Evolutionary conservation across 2,329 filamentous ascomycete species (phyloP).

Genomic region (Tolypocladium inflatum): DNA sequence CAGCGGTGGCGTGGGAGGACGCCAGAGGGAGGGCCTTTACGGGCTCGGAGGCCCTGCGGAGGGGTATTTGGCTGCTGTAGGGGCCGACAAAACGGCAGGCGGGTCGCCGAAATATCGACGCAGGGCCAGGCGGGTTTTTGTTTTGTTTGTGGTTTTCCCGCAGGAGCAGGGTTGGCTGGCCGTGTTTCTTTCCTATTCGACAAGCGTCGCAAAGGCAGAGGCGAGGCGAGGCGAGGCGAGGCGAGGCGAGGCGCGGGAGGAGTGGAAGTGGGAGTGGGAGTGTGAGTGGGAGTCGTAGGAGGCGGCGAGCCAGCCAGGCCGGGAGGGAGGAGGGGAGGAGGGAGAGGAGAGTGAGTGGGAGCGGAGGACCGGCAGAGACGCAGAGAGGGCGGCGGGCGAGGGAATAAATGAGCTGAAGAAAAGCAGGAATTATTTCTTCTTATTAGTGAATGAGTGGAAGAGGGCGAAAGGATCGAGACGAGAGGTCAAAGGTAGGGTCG

Average conservation of each 20-base stretch:
- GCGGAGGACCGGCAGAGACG: not conserved
- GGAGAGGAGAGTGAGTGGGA: not conserved
- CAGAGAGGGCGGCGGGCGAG: not conserved
- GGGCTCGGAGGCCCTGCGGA: not conserved
- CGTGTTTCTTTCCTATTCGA: not conserved
- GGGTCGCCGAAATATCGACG: not conserved
- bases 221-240: not conserved
- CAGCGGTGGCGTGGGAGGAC: not conserved
- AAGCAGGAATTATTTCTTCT: not conserved
- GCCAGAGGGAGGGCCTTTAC: not conserved
- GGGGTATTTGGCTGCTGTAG: not conserved
- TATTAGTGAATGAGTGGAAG: not conserved
- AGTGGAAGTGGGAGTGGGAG: too few species aligned
- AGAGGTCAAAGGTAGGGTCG: not conserved
- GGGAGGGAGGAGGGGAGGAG: not conserved
- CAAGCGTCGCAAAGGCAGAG: not conserved
- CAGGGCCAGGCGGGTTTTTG: not conserved
- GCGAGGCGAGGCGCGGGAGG: not conserved
- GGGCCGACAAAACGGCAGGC: not conserved
- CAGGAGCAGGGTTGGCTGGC: not conserved
- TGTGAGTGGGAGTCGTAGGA: not conserved
- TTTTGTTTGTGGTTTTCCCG: not conserved
- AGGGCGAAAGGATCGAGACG: not conserved
- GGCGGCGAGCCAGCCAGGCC: not conserved
- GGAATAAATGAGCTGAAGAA: conserved; percentile 2